phyloP scores from a whole-genome alignment of 371 early-diverging fungal species.

The Mortierella sp. region DNA sequence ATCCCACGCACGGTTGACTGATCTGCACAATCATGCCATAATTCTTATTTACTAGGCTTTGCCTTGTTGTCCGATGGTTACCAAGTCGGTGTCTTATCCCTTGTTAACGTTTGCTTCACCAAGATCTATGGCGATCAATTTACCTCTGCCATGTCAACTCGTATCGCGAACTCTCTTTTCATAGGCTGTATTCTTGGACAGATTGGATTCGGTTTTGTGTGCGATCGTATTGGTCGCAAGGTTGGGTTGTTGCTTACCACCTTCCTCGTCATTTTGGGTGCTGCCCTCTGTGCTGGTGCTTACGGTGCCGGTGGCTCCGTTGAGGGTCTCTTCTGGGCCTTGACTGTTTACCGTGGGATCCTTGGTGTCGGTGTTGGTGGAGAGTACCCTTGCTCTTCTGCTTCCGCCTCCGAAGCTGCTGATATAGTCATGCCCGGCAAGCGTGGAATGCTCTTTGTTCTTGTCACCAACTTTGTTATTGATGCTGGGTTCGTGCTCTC shows the following conservation, averaged over 20 bases:
- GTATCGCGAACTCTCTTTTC: constrained; percentile 58
- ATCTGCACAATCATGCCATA: neutral
- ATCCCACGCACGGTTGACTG: neutral
- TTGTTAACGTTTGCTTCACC: constrained; percentile 56
- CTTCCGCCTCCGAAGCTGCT: constrained; percentile 71
- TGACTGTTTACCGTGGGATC: constrained; percentile 72
- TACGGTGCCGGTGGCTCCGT: constrained; percentile 51
- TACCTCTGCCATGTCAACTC: constrained; percentile 53
- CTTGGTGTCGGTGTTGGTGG: constrained; percentile 67
- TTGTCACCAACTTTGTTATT: constrained; percentile 69
- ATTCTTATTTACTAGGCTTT: constrained; percentile 33
- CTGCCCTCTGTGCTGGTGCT: constrained; percentile 61
- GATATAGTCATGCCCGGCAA: constrained; percentile 66
- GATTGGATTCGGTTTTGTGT: constrained; percentile 62
- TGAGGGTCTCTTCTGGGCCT: constrained; percentile 69
- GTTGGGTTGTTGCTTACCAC: constrained; percentile 66
- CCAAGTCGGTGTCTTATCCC: constrained; percentile 58
- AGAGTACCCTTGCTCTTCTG: constrained; percentile 71
- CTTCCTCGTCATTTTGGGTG: constrained; percentile 64
- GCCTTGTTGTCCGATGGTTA: constrained; percentile 59
- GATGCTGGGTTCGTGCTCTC: constrained; percentile 71
- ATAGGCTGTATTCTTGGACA: constrained; percentile 58
- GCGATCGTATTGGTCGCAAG: constrained; percentile 67
- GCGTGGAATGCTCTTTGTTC: constrained; percentile 67
- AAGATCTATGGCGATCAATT: constrained; percentile 48